These are phyloP conservation scores for Xylaria sp. DNA, from an alignment of 2,329 filamentous ascomycete species.

Conservation along the genomic window DNA sequence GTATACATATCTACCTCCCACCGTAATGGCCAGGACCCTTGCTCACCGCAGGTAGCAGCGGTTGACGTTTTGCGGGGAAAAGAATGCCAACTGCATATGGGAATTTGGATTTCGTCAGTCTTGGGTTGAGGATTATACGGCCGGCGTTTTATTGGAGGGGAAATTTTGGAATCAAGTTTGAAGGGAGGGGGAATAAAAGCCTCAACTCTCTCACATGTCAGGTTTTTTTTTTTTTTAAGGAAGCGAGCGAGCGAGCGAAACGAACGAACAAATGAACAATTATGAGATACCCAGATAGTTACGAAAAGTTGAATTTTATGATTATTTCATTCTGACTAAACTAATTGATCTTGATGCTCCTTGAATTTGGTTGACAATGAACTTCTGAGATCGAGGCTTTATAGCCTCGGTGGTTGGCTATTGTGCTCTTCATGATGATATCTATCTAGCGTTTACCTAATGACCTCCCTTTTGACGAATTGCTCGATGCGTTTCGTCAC, in stretches of 20 bases:
- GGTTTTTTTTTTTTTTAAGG: slow-evolving; percentile 14
- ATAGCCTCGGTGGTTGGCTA: not conserved
- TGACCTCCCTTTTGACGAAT: not conserved
- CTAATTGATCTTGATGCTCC: not conserved
- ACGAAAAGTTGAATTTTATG: slow-evolving; percentile 21
- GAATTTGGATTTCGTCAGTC: not conserved
- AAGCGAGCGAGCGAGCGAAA: slow-evolving; percentile 24
- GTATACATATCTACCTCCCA: not conserved
- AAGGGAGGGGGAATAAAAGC: not conserved
- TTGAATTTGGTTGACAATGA: not conserved
- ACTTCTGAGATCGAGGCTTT: not conserved
- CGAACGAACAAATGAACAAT: not conserved
- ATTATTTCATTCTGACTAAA: not conserved
- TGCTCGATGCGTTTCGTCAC: too few species aligned
- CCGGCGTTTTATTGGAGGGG: slow-evolving; percentile 13
- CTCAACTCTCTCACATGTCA: slow-evolving; percentile 6
- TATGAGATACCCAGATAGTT: slow-evolving; percentile 43
- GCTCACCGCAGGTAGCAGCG: slow-evolving; percentile 13
- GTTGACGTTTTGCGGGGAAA: slow-evolving; percentile 7
- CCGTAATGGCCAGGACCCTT: not conserved
- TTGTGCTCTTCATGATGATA: not conserved
- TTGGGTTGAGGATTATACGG: not conserved
- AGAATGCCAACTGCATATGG: not conserved
- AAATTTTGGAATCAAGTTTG: not conserved
- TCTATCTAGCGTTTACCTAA: not conserved